phyloP scores from a whole-genome alignment of 2,329 filamentous ascomycete species.

The Raffaelea deltoideospora region DNA sequence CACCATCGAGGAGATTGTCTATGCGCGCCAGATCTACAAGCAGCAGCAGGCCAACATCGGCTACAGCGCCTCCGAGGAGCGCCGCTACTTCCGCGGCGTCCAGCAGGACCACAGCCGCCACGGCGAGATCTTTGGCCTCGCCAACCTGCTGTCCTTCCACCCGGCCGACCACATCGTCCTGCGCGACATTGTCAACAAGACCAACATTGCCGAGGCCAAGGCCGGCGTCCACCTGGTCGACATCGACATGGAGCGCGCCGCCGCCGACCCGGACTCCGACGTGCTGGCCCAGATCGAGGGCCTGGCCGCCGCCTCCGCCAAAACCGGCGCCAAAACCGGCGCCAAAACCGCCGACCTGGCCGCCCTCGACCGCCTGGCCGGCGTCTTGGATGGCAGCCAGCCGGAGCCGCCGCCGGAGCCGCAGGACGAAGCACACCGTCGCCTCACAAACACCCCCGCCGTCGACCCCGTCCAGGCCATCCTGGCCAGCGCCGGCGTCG shows the following conservation, averaged over 20 bases:
- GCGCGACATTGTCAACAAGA: constrained; percentile 95
- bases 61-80: constrained; percentile 81
- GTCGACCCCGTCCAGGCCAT: constrained; percentile 80
- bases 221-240: constrained; percentile 70
- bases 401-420: background rate
- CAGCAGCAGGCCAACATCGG: constrained; percentile 98
- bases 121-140: constrained; percentile 84
- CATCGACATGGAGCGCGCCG: constrained; percentile 52
- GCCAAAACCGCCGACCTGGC: background rate
- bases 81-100: constrained; percentile 89
- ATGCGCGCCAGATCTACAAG: constrained; percentile 95
- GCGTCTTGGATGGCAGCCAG: constrained; percentile 23
- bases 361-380: too few relatives aligned
- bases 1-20: constrained; percentile 94
- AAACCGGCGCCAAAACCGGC: constrained; percentile 21
- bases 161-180: constrained; percentile 66
- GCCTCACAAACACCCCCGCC: background rate
- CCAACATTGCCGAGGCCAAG: constrained; percentile 86
- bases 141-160: constrained; percentile 75
- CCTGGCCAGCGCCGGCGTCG: constrained; percentile 70
- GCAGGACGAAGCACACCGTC: constrained; percentile 15
- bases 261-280: constrained; percentile 33
- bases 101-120: constrained; percentile 71
- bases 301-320: constrained; percentile 45
- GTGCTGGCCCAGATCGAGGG: constrained; percentile 27